Evolutionary conservation across 306 rosid species (phyloP).

Genomic region (Aeschynomene evenia): DNA sequence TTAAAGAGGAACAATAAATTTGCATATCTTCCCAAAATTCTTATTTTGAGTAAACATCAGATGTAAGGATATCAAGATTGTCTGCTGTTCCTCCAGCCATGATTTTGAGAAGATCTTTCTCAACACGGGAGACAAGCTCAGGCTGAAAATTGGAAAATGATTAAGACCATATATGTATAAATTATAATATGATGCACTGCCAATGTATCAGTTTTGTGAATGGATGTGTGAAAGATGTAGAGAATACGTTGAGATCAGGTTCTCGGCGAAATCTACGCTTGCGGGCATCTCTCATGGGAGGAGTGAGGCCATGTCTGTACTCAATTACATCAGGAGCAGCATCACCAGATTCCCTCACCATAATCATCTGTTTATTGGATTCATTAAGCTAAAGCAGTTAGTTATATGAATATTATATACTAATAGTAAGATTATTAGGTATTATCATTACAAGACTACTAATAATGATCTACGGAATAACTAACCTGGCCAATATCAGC

Average conservation of each 20-base stretch:
- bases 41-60: neutral
- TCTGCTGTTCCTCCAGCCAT: constrained; percentile 75
- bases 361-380: constrained; percentile 35
- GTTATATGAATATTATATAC: neutral
- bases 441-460: neutral
- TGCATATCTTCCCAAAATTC: constrained; percentile 4
- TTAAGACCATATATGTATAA: neutral
- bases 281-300: constrained; percentile 96
- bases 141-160: constrained; percentile 62
- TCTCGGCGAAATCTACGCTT: constrained; percentile 92
- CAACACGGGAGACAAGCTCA: constrained; percentile 90
- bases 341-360: constrained; percentile 43
- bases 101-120: constrained; percentile 87
- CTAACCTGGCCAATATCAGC: constrained; percentile 51
- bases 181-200: neutral
- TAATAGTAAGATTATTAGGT: neutral
- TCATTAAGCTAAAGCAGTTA: neutral
- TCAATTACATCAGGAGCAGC: constrained; percentile 59
- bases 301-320: constrained; percentile 92
- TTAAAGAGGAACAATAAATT: neutral
- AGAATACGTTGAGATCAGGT: constrained; percentile 80
- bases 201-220: neutral
- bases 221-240: neutral
- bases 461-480: neutral
- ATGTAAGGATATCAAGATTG: constrained; percentile 72